Conservation (phyloP, 2,329 filamentous ascomycete species). For the Aspergillus spinulosporus region DNA sequence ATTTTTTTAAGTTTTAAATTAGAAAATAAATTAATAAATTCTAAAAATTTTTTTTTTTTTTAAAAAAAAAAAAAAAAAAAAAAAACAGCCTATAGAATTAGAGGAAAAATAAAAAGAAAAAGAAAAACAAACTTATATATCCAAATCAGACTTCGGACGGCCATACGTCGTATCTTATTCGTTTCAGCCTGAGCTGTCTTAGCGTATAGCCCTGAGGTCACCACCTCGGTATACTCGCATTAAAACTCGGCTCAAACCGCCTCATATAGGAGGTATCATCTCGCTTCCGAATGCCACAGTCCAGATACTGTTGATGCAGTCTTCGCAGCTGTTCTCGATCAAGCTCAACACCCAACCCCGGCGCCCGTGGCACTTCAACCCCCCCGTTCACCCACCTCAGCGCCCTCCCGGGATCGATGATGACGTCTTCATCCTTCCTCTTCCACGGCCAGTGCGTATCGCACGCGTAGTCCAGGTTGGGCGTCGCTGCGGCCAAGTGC, state of each 20-base stretch:
- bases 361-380: slow-evolving; percentile 36
- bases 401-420: slow-evolving; percentile 34
- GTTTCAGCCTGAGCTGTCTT: too few species aligned
- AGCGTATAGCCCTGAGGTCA: not conserved
- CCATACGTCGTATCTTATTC: too few species aligned
- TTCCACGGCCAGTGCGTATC: slow-evolving; percentile 52
- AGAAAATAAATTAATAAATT: too few species aligned
- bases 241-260: slow-evolving; percentile 6
- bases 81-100: too few species aligned
- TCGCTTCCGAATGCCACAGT: slow-evolving; percentile 31
- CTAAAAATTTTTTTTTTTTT: too few species aligned
- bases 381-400: slow-evolving; percentile 42
- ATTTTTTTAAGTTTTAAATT: too few species aligned
- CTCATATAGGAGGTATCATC: slow-evolving; percentile 10
- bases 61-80: too few species aligned
- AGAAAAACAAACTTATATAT: too few species aligned
- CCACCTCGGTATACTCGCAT: slow-evolving; percentile 2
- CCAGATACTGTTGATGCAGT: slow-evolving; percentile 42
- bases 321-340: slow-evolving; percentile 38
- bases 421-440: slow-evolving; percentile 44
- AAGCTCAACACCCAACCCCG: slow-evolving; percentile 42
- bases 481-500: slow-evolving; percentile 44
- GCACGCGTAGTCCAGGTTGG: slow-evolving; percentile 47
- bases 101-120: too few species aligned
- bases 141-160: too few species aligned